Base-by-base conservation (phyloP, 2,329 filamentous ascomycete species). In the Pyricularia grisea region DNA sequence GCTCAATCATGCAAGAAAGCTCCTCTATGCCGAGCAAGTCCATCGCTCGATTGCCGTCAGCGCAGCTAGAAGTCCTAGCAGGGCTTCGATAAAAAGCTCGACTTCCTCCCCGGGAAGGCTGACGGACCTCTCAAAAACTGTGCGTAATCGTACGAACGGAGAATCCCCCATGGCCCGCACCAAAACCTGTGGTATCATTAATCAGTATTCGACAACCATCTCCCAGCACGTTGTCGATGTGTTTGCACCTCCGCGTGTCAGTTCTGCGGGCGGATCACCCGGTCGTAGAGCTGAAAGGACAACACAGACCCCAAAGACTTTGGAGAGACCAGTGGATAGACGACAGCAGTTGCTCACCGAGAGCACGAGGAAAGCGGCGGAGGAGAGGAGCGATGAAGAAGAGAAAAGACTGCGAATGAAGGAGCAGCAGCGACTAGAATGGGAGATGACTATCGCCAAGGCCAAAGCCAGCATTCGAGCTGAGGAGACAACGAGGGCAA, bases 81-180 rank as follows among this genome's bases (percentile, higher is more conserved):
- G 31, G 6, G 28, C 23, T 36, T 5, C 36, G 1, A 67, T 67
- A 4, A 67, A 33, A 6, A 67, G 65, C 36, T 67, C 65, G 6
- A 25, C 65, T n/a, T 67, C 65, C n/a, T 67, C 65, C 10, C 65
- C 65, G 11, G 65, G 65, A 25, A 42, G 42, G 33, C 65, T 67
- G 14, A 50, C 65, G 23, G 65, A 67, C 17, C 36, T 67, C 5
- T 50, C 31, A n/a, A 20, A 31, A 11, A 50, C 36, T n/a, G 31
- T 11, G 14, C 65, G 42, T 28, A 25, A 25, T 14, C 33, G 27
- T 11, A 23, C 4, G n/a, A 20, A 27, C 4, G 31, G n/a, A 2
- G 23, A 27, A 2, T 55, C 65, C 27, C 36, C 65, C 2, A 14
- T 27, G 25, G 31, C 36, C 2, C 36, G 25, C 7, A 55, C 36